Evolutionary conservation across 2,329 filamentous ascomycete species (phyloP), one percentile per base, ranked within the genome.

Genomic region (Ilyonectria robusta): DNA sequence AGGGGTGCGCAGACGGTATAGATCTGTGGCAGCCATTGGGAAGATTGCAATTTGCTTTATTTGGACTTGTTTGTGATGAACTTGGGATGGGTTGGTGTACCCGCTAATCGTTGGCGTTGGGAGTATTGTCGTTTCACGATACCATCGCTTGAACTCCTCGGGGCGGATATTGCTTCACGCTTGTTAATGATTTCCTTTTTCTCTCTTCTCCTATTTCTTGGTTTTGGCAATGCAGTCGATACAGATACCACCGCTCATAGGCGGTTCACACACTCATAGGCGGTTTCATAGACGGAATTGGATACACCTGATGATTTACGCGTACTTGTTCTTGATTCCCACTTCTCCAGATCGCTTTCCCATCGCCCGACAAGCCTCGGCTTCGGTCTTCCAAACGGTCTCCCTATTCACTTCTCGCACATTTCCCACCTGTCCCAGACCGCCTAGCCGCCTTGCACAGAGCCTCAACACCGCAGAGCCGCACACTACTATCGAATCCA

Each of bases 61-160:
- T 56, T 31, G 15, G 15, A 4, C 21, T 46, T 46, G 2, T 46
- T 23, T 48, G 31, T 40, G 37, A 21, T 23, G 15, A n/a, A 26
- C 19, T 50, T 57, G 26, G 48, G 21, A 56, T 54, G 35, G 48
- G 37, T 48, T 35, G 42, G 19, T 51, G 40, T 21, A 40, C 54
- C 46, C 54, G 23, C 46, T 58, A 58, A 56, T 63, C 4, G 35
- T 31, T 35, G 54, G 61, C 47, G 61, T 63, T 58, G 60, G 48
- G 56, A 37, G 37, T 58, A 6, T 59, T 59, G 31, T 35, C 21
- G 40, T 44, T 46, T 33, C 31, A 61, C 42, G 47, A 59, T 62
- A 55, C 59, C 59, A 58, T 55, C 50, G 56, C 62, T 33, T 42
- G 31, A 55, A 33, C 50, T 31, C 26, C 31, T 54, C 42, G 50